These are phyloP conservation scores for Starmerella kuoi DNA, from an alignment of 805 yeast species.

Conservation along the genomic window DNA sequence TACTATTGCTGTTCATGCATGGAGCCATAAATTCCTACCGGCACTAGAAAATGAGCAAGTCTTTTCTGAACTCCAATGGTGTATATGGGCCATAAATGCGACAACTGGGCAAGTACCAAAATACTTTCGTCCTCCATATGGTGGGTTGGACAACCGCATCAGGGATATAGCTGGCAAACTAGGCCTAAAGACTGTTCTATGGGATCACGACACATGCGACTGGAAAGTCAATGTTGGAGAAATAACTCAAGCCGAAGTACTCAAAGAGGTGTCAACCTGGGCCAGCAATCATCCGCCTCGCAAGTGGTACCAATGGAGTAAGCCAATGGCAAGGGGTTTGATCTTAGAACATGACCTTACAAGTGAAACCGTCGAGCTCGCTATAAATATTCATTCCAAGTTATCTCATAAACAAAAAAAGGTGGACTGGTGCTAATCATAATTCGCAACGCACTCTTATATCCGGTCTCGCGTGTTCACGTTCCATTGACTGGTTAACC, in stretches of 20 bases:
- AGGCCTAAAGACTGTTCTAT: slow-evolving; percentile 75
- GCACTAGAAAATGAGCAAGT: slow-evolving; percentile 64
- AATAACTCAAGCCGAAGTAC: slow-evolving; percentile 42
- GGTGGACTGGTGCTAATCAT: slow-evolving; percentile 19
- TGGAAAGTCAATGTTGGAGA: slow-evolving; percentile 59
- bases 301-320: slow-evolving; percentile 8
- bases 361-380: slow-evolving; percentile 55
- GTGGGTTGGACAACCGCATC: slow-evolving; percentile 82
- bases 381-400: slow-evolving; percentile 3
- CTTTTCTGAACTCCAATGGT: slow-evolving; percentile 86
- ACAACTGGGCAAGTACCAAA: slow-evolving; percentile 77
- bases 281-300: slow-evolving; percentile 13
- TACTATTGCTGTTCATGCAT: slow-evolving; percentile 75
- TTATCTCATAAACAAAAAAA: slow-evolving; percentile 13
- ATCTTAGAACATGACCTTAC: slow-evolving; percentile 81
- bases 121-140: slow-evolving; percentile 95
- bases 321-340: slow-evolving; percentile 37
- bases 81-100: slow-evolving; percentile 96
- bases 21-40: slow-evolving; percentile 85
- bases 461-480: too few species aligned
- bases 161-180: slow-evolving; percentile 67
- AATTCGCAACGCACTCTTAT: too few species aligned
- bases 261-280: slow-evolving; percentile 47
- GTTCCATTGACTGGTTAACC: too few species aligned
- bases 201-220: slow-evolving; percentile 88